These are phyloP conservation scores for Diaporthe citri DNA, from an alignment of 2,329 filamentous ascomycete genomes.

Conservation along the genomic window DNA sequence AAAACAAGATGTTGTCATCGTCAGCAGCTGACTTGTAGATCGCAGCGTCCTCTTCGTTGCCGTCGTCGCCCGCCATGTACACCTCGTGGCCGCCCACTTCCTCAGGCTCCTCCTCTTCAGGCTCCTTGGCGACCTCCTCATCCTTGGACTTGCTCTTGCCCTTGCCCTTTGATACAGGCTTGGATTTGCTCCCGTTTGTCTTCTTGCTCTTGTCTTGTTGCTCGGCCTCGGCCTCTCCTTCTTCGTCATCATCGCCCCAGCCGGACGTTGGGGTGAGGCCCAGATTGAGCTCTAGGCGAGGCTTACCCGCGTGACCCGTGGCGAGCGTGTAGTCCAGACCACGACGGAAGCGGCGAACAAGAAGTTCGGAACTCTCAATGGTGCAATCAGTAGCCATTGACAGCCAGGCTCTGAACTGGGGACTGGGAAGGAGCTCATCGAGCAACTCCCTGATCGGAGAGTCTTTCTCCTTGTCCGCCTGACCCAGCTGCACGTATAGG, in stretches of 20 bases:
- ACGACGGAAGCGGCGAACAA: conserved; percentile 89
- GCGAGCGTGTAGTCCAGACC: conserved; percentile 94
- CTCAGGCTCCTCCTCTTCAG: conserved; percentile 50
- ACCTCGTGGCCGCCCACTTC: conserved; percentile 85
- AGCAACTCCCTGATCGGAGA: conserved; percentile 82
- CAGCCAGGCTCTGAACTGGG: conserved; percentile 91
- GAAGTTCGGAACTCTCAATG: conserved; percentile 79
- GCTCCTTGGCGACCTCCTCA: conserved; percentile 45
- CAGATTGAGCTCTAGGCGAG: conserved; percentile 88
- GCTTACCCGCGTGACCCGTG: conserved; percentile 82
- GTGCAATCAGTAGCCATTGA: conserved; percentile 82
- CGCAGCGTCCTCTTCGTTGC: conserved; percentile 77
- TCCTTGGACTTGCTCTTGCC: conserved; percentile 49
- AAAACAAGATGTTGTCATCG: conserved; percentile 78
- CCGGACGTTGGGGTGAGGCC: conserved; percentile 86
- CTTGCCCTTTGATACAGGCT: conserved; percentile 51
- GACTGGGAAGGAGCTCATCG: conserved; percentile 85
- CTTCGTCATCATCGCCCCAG: conserved; percentile 81
- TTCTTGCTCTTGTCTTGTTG: conserved; percentile 50
- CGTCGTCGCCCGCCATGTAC: conserved; percentile 92
- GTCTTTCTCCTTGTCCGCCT: conserved; percentile 53
- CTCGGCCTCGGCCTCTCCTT: conserved; percentile 59
- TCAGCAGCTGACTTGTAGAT: conserved; percentile 86
- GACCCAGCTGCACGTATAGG: conserved; percentile 77
- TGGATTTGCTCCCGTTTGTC: conserved; percentile 47